These are phyloP conservation scores for Aspergillus thermomutatus DNA, from an alignment of 2,329 filamentous ascomycete genomes.

Conservation along the genomic window DNA sequence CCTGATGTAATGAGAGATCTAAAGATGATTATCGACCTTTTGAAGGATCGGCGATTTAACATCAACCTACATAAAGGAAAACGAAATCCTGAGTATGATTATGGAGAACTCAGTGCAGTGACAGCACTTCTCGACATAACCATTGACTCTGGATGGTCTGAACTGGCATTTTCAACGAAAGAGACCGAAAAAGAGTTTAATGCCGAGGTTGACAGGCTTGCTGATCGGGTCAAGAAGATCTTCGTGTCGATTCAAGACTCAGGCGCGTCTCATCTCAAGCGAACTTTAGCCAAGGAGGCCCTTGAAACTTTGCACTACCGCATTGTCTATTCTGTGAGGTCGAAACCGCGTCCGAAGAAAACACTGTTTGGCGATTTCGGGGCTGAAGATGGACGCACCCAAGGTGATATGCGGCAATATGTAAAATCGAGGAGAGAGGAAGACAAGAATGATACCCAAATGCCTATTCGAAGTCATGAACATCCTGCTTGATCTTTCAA, in stretches of 20 bases:
- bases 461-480: neutral
- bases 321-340: conserved; percentile 67
- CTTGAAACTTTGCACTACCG: conserved; percentile 74
- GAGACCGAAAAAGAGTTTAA: conserved; percentile 60
- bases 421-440: neutral
- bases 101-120: conserved; percentile 62
- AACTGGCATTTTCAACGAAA: conserved; percentile 27
- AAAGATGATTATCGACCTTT: conserved; percentile 25
- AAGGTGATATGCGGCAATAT: neutral
- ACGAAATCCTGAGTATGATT: conserved; percentile 49
- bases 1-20: conserved; percentile 27
- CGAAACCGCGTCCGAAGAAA: conserved; percentile 54
- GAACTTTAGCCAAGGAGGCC: conserved; percentile 72
- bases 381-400: conserved; percentile 9
- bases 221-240: conserved; percentile 55
- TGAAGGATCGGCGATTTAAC: conserved; percentile 32
- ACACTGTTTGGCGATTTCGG: conserved; percentile 34
- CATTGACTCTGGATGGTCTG: conserved; percentile 61
- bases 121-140: conserved; percentile 70
- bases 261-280: conserved; percentile 67
- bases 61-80: conserved; percentile 25
- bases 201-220: conserved; percentile 64
- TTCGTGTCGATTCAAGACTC: conserved; percentile 66
- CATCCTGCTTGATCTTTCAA: neutral
- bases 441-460: neutral